Evolutionary conservation across 176 grass and related monocot species (phyloP).

Genomic region (Cymbopogon citratus): DNA sequence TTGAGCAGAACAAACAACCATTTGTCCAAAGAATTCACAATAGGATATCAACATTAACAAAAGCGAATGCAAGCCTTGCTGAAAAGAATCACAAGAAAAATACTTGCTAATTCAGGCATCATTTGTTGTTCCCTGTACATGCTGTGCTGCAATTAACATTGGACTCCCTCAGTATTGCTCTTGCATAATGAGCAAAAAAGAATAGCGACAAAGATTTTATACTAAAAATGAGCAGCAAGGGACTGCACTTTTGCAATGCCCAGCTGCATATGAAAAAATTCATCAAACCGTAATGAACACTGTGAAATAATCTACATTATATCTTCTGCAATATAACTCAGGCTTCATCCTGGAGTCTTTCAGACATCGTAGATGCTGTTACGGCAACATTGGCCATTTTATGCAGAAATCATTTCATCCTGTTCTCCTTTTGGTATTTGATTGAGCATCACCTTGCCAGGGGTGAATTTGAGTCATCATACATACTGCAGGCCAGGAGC

Average conservation of each 20-base stretch:
- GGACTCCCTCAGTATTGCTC: conserved; percentile 6
- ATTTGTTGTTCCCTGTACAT: conserved; percentile 18
- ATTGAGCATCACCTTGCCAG: not conserved
- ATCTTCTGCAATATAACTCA: not conserved
- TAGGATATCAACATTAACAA: not conserved
- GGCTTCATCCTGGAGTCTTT: not conserved
- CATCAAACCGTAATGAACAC: not conserved
- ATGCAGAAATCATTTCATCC: not conserved
- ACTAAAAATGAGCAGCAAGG: conserved; percentile 10
- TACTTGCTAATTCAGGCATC: not conserved
- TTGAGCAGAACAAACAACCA: not conserved
- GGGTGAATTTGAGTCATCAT: not conserved
- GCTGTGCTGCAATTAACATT: not conserved
- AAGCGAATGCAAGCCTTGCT: not conserved
- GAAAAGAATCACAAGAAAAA: not conserved
- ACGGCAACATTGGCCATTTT: not conserved
- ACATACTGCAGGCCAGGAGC: not conserved
- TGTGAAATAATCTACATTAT: not conserved
- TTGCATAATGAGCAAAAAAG: not conserved
- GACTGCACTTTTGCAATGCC: conserved; percentile 35
- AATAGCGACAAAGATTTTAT: conserved; percentile 10
- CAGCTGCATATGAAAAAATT: not conserved
- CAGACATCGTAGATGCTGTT: not conserved
- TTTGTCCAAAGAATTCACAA: not conserved
- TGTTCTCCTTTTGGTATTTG: not conserved